Base-by-base conservation (phyloP, 164 flowering plant genomes). In the Chimonanthus salicifolius region DNA sequence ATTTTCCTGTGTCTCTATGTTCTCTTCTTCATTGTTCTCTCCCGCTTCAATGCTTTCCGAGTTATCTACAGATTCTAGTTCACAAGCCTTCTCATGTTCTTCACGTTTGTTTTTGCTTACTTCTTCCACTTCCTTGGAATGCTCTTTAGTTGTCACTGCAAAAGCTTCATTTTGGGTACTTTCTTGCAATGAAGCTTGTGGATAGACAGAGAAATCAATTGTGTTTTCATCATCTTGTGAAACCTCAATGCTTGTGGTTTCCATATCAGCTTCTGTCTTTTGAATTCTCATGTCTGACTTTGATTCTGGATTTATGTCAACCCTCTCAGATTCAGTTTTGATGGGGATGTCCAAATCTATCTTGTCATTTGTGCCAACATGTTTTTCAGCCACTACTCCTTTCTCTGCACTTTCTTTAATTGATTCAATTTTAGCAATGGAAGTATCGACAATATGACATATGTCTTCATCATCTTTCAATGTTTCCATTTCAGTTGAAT, bases 341-440 rank as follows among this genome's bases (percentile, higher is more conserved):
- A 33, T 44, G 8, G 3, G n/a, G 68, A 45, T 65, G 45, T 13
- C 68, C 68, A 33, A 13, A 9, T 11, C 45, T 65, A 44, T 11
- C n/a, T 65, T 44, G 11, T 43, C 45, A 15, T n/a, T 8, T 8
- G 4, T 21, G 4, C 4, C 7, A 63, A 47, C 20, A 18, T 69
- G 49, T n/a, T 4, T 9, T 60, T 54, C 65, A 47, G 68, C 62
- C 16, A 18, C 44, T 9, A 11, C 71, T 3, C 69, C 67, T 75
- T 71, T 62, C 62, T 77, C 69, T 20, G 74, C 50, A 63, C 8
- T 13, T 64, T 73, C 76, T 73, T 77, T 78, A 18, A 48, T 73
- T 47, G 67, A 50, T 77, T 64, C 68, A 49, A 71, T 73, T 72
- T 65, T 48, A 64, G 13, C 6, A 45, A 16, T 16, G 21, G 51